Evolutionary conservation across 805 yeast species (phyloP).

Genomic region (Ogataea paraovalis): DNA sequence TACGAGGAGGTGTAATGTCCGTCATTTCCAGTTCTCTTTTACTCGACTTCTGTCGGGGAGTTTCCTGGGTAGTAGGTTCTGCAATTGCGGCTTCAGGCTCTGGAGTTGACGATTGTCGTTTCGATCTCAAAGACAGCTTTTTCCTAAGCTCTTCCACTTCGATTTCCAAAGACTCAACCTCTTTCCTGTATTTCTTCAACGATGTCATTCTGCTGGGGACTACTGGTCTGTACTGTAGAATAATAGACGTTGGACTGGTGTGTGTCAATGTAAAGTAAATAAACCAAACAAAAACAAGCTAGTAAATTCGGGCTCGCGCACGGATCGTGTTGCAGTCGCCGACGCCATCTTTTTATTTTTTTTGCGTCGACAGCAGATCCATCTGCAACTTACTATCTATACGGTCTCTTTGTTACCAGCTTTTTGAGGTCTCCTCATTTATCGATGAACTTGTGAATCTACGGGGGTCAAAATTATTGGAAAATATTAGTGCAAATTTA

Average conservation of each 20-base stretch:
- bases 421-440: too few relatives aligned
- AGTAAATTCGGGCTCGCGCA: too few relatives aligned
- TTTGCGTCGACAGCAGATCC: too few relatives aligned
- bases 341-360: too few relatives aligned
- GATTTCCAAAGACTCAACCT: slow-evolving; percentile 11
- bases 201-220: slow-evolving; percentile 7
- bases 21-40: slow-evolving; percentile 2
- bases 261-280: not conserved
- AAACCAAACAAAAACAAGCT: not conserved
- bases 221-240: not conserved
- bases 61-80: not conserved
- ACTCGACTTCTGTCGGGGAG: not conserved
- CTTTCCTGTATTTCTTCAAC: slow-evolving; percentile 4
- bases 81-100: not conserved
- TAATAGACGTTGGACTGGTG: not conserved
- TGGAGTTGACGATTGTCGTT: not conserved
- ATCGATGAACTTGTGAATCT: too few relatives aligned
- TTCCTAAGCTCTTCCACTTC: slow-evolving; percentile 9
- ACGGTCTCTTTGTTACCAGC: too few relatives aligned
- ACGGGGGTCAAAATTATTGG: too few relatives aligned
- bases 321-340: too few relatives aligned
- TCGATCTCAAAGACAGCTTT: not conserved
- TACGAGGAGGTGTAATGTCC: slow-evolving; percentile 3
- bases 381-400: too few relatives aligned
- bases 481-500: too few relatives aligned